phyloP scores from a whole-genome alignment of 164 flowering plant species.

The grape (Vitis vinifera) region DNA sequence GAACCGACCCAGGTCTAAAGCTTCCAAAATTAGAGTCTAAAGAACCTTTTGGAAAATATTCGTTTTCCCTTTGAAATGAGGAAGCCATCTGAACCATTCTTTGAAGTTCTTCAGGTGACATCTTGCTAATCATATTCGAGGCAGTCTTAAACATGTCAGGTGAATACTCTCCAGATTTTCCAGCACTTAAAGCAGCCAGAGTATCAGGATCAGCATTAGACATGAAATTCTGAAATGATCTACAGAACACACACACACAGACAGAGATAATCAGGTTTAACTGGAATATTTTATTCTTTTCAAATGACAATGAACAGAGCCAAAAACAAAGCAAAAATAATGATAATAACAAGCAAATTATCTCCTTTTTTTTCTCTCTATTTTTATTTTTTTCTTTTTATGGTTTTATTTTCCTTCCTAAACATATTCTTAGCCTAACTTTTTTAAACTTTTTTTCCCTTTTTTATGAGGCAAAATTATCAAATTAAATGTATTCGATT shows the following conservation, averaged over 20 bases:
- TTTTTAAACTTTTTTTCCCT: too few relatives aligned
- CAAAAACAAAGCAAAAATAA: too few relatives aligned
- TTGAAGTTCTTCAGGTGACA: slow-evolving; percentile 86
- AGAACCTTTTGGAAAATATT: slow-evolving; percentile 24
- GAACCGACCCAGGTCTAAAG: slow-evolving; percentile 42
- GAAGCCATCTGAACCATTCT: slow-evolving; percentile 74
- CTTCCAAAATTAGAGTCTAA: slow-evolving; percentile 12
- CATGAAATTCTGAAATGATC: slow-evolving; percentile 80
- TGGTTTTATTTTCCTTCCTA: too few relatives aligned
- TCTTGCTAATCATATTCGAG: slow-evolving; percentile 67
- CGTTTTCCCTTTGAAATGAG: slow-evolving; percentile 56
- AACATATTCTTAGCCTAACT: too few relatives aligned
- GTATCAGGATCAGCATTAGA: slow-evolving; percentile 69
- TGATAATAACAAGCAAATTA: too few relatives aligned
- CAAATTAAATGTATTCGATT: too few relatives aligned
- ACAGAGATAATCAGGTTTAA: neutral
- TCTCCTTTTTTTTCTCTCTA: too few relatives aligned
- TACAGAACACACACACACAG: slow-evolving; percentile 18
- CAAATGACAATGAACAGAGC: neutral
- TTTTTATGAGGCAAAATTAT: too few relatives aligned
- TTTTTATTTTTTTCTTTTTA: too few relatives aligned
- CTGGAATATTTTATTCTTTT: neutral
- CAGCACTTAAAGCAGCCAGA: slow-evolving; percentile 55
- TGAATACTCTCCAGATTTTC: slow-evolving; percentile 51
- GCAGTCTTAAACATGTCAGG: slow-evolving; percentile 78